These are phyloP conservation scores for Lentinula sp. DNA, from an alignment of 768 basidiomycete genomes.

Conservation along the genomic window DNA sequence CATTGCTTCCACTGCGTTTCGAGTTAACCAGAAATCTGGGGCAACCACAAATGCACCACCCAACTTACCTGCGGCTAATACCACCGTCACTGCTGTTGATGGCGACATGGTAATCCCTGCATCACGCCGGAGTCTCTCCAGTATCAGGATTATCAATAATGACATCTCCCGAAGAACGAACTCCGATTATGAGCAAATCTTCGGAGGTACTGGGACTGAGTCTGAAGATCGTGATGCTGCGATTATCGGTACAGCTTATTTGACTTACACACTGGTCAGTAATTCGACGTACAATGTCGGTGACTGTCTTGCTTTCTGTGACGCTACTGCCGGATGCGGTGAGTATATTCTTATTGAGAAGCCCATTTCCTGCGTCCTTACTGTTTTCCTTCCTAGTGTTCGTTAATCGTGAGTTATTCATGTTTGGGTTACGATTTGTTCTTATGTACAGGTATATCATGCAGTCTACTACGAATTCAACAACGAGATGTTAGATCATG, in stretches of 20 bases:
- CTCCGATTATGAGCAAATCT: conserved; percentile 28
- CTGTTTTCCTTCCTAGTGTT: conserved; percentile 26
- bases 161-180: conserved; percentile 10
- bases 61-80: conserved; percentile 27
- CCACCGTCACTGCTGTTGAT: conserved; percentile 38
- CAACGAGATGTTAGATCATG: conserved; percentile 33
- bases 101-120: conserved; percentile 24
- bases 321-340: conserved; percentile 34
- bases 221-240: conserved; percentile 33
- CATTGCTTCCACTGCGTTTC: conserved; percentile 26
- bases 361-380: neutral
- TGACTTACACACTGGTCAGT: conserved; percentile 39
- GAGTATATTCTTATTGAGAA: conserved; percentile 10
- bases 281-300: conserved; percentile 41
- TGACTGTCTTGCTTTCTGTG: conserved; percentile 36
- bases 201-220: conserved; percentile 30
- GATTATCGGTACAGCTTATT: conserved; percentile 39
- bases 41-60: conserved; percentile 23
- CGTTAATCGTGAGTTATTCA: conserved; percentile 23
- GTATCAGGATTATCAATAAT: neutral
- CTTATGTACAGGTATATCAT: neutral
- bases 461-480: conserved; percentile 41
- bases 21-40: conserved; percentile 35
- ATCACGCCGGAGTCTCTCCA: neutral
- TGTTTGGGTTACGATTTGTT: neutral